Base-by-base conservation (phyloP, 2,329 filamentous ascomycete genomes). In the Clonostachys solani region DNA sequence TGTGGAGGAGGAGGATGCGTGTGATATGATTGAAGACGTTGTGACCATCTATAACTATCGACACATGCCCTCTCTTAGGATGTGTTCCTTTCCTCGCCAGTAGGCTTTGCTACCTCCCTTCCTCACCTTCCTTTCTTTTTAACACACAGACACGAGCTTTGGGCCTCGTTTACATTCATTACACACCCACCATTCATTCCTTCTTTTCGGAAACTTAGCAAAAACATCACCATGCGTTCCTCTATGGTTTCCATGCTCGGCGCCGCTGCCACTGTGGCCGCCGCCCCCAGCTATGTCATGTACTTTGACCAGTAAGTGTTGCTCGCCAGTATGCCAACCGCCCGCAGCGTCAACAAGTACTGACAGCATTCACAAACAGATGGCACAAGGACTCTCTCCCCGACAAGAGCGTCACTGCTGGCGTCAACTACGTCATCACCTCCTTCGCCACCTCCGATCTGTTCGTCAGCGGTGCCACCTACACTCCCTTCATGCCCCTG, bases 381-480 rank as follows among this genome's bases (percentile, higher is more conserved):
- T 51, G 49, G 49, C 72, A 77, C 49, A 65, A 53, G 2, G 49
- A 51, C 4, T 59, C 53, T 12, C 58, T 74, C 1, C 73, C 65
- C 0, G 40, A 58, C 49, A 65, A 60, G 40, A 54, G 61, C 2
- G 50, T 70, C 19, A 74, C 72, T 0, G 54, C 64, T 3, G 64
- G 71, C 23, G 69, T 83, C 52, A 80, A 73, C 19, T 71, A 81
- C 54, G 77, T 80, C 33, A 72, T 78, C 49, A 75, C 79, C 51
- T 69, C 71, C 3, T 83, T 82, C 50, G 78, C 80, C 44, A 66
- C 66, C 44, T 75, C 75, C 0, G 65, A 67, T 3, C 56, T 69
- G 9, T 82, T 82, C 60, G 74, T 71, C 43, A 68, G 64, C 0
- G 52, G 67, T 1, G 19, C 42, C 13, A 42, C n/a, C 15, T 81